phyloP scores from a whole-genome alignment of 352 stramenopile genomes.

The Phytophthora pinifolia region DNA sequence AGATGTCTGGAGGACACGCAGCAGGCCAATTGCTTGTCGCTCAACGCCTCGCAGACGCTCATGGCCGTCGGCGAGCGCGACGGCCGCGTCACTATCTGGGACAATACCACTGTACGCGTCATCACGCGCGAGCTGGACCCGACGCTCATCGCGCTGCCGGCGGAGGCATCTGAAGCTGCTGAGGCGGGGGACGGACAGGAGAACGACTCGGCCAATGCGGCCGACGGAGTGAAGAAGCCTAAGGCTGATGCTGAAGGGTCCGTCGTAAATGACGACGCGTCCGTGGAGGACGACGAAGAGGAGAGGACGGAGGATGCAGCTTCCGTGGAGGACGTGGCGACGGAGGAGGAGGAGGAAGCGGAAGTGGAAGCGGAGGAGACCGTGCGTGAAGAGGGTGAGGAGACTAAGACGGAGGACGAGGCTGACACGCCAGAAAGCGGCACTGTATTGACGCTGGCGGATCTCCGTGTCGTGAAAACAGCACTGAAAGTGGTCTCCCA shows the following conservation, averaged over 20 bases:
- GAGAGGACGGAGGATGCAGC: slow-evolving; percentile 28
- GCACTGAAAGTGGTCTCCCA: slow-evolving; percentile 64
- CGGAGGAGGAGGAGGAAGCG: slow-evolving; percentile 33
- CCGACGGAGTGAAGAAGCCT: slow-evolving; percentile 14
- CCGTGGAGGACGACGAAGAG: slow-evolving; percentile 44
- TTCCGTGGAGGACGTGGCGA: slow-evolving; percentile 34
- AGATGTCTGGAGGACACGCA: slow-evolving; percentile 72
- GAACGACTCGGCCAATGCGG: slow-evolving; percentile 4
- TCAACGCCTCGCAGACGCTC: slow-evolving; percentile 64
- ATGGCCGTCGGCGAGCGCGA: slow-evolving; percentile 79
- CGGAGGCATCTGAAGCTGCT: slow-evolving; percentile 6
- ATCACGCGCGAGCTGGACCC: slow-evolving; percentile 81
- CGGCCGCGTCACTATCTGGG: slow-evolving; percentile 80
- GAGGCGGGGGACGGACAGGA: not conserved
- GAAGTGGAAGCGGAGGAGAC: slow-evolving; percentile 34
- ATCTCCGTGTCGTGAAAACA: slow-evolving; percentile 52
- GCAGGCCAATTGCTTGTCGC: slow-evolving; percentile 67
- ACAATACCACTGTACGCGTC: slow-evolving; percentile 77
- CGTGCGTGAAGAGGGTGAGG: slow-evolving; percentile 13
- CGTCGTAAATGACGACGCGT: slow-evolving; percentile 38
- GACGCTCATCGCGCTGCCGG: slow-evolving; percentile 53
- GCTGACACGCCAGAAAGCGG: slow-evolving; percentile 2
- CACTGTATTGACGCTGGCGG: slow-evolving; percentile 39
- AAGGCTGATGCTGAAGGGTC: slow-evolving; percentile 32
- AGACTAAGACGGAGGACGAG: slow-evolving; percentile 25